phyloP scores from a whole-genome alignment of 176 grass and related monocot species.

The Musa schizocarpa region DNA sequence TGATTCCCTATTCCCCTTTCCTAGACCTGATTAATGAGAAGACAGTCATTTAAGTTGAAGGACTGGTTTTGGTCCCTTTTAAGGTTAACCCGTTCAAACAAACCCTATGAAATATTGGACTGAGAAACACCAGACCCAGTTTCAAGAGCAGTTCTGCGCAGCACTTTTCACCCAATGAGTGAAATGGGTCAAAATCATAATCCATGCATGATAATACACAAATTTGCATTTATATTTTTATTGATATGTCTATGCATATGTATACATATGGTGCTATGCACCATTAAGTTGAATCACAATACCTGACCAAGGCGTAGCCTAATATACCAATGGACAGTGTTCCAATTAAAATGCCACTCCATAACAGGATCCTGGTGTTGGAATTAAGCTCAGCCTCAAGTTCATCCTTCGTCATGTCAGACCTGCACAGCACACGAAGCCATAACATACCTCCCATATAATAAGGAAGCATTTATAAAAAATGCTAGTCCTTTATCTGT shows the following conservation, averaged over 20 bases:
- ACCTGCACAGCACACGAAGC: constrained; percentile 35
- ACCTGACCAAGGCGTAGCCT: constrained; percentile 69
- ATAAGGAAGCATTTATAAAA: neutral
- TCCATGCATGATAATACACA: too few species aligned
- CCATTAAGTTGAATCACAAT: neutral
- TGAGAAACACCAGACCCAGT: neutral
- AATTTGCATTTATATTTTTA: too few species aligned
- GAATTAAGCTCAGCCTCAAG: constrained; percentile 56
- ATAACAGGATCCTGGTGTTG: constrained; percentile 46
- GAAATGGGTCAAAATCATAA: too few species aligned
- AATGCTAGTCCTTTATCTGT: neutral
- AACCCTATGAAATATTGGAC: neutral
- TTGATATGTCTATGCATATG: too few species aligned
- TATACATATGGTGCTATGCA: too few species aligned
- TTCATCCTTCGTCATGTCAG: constrained; percentile 75
- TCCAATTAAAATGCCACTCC: constrained; percentile 70
- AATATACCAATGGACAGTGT: constrained; percentile 57
- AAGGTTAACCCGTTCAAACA: neutral
- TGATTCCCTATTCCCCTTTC: too few species aligned
- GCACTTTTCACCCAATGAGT: too few species aligned
- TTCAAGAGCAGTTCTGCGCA: too few species aligned
- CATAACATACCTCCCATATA: neutral
- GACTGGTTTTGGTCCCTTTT: neutral
- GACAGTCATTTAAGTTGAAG: neutral
- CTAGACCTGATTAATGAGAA: too few species aligned